Conservation (phyloP, 2,329 filamentous ascomycete genomes). For the Hypocrella siamensis region DNA sequence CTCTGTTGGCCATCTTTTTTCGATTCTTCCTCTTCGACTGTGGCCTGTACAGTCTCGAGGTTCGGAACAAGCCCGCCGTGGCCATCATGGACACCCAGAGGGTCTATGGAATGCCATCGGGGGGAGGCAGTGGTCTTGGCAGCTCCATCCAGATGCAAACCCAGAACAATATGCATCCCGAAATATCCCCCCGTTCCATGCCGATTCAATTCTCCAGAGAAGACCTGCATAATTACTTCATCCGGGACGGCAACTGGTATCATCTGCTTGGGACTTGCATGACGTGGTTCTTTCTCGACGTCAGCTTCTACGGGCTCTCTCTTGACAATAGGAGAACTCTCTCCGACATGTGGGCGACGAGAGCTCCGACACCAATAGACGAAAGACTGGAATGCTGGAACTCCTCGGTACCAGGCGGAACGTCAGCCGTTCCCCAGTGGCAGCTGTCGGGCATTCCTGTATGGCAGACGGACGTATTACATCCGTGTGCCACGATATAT, state of each 20-base stretch:
- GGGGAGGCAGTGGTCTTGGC: slow-evolving; percentile 3
- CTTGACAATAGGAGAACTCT: slow-evolving; percentile 25
- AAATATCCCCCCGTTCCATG: slow-evolving; percentile 19
- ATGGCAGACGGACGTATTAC: slow-evolving; percentile 33
- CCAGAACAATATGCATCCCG: slow-evolving; percentile 11
- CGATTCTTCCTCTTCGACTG: slow-evolving; percentile 52
- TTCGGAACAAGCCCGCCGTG: slow-evolving; percentile 43
- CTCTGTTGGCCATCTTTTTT: slow-evolving; percentile 47
- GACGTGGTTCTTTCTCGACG: slow-evolving; percentile 37
- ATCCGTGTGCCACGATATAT: slow-evolving; percentile 35
- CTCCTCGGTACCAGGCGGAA: slow-evolving; percentile 24
- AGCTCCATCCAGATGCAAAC: slow-evolving; percentile 9
- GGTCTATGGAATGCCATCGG: slow-evolving; percentile 31
- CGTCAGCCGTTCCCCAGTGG: slow-evolving; percentile 28
- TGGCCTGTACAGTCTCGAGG: slow-evolving; percentile 48
- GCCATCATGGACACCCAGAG: slow-evolving; percentile 44
- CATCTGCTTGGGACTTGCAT: slow-evolving; percentile 25
- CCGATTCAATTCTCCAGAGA: slow-evolving; percentile 31
- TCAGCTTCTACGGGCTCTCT: slow-evolving; percentile 37
- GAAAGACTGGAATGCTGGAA: slow-evolving; percentile 29
- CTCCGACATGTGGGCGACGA: slow-evolving; percentile 22
- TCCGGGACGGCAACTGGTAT: slow-evolving; percentile 21
- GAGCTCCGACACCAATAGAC: slow-evolving; percentile 16
- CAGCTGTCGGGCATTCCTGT: slow-evolving; percentile 20
- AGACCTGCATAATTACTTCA: slow-evolving; percentile 34